Evolutionary conservation across 306 rosid genomes (phyloP).

Genomic region (Astragalus membranaceus): DNA sequence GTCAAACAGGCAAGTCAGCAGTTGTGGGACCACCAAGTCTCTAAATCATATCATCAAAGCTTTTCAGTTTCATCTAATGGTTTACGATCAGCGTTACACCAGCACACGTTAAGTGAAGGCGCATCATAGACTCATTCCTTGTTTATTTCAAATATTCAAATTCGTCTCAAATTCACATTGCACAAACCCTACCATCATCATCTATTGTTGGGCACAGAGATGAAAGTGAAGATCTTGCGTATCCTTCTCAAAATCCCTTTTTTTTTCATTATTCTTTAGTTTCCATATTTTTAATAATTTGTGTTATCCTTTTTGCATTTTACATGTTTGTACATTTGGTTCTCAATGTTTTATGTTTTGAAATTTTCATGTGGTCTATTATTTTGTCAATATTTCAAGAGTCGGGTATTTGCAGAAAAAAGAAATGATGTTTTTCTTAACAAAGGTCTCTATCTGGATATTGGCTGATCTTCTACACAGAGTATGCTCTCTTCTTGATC

Average conservation of each 20-base stretch:
- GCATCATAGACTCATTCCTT: neutral
- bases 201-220: slow-evolving; percentile 4
- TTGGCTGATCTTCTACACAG: slow-evolving; percentile 28
- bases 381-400: neutral
- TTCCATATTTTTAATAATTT: neutral
- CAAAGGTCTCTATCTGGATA: slow-evolving; percentile 13
- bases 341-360: neutral
- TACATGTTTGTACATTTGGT: neutral
- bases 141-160: neutral
- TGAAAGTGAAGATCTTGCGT: slow-evolving; percentile 63
- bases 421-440: slow-evolving; percentile 37
- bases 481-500: slow-evolving; percentile 37
- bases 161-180: neutral
- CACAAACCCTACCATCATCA: neutral
- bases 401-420: neutral
- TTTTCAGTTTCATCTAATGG: neutral
- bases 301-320: neutral
- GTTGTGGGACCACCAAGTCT: too few relatives aligned
- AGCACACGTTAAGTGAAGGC: neutral
- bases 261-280: neutral
- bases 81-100: neutral
- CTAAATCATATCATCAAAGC: neutral
- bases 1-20: too few relatives aligned
- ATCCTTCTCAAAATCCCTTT: slow-evolving; percentile 28
- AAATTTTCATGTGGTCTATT: neutral